Base-by-base conservation (phyloP, 805 yeast genomes). In the Starmerella geochares region DNA sequence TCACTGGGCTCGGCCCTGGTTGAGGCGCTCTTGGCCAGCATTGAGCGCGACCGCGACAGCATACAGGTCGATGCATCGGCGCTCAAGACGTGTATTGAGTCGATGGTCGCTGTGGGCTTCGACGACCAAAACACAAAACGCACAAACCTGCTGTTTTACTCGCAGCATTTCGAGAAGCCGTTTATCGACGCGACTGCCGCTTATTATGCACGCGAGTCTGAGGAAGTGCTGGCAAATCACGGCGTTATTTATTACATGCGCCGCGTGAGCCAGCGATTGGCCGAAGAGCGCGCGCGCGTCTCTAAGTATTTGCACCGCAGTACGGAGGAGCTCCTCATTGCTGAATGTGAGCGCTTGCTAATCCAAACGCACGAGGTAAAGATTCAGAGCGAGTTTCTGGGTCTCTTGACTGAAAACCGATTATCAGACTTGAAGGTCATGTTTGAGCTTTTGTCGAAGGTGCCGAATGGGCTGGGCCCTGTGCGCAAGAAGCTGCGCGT, bases 201-300 rank as follows among this genome's bases (percentile, higher is more conserved):
- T 33, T 86, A 80, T 63, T 86, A 85, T 67, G 69, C 71, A 20
- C 71, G 71, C 39, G 96, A 87, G 66, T 79, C 92, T 35, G 67
- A 70, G 16, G 73, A 72, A 38, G 87, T 80, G 63, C 71, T 92
- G 52, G 67, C 74, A 3, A 76, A 77, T 27, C 83, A 87, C 65
- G 83, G 86, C 56, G 90, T 90, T 44, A 90, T 88, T 21, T 95
- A 86, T 61, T 92, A 92, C 68, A 80, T 92, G 77, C 78, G 76
- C 53, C 85, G 82, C 64, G 95, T 95, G 35, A 87, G 84, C 58
- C 74, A 76, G 47, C 75, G 96, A 54, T 76, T 94, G 45, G 76
- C 76, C 33, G 95, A 87, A 63, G 98, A 92, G 67, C 78, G 83
- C 54, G 75, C 80, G 41, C 75, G 92, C 37, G 80, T 90, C 54